A percentile compares a stretch with the other conserved stretches of the same genome.
phyloP scores from a whole-genome alignment of 1,139 yeast genomes.

The Suzukiozyma palmioleophila region DNA sequence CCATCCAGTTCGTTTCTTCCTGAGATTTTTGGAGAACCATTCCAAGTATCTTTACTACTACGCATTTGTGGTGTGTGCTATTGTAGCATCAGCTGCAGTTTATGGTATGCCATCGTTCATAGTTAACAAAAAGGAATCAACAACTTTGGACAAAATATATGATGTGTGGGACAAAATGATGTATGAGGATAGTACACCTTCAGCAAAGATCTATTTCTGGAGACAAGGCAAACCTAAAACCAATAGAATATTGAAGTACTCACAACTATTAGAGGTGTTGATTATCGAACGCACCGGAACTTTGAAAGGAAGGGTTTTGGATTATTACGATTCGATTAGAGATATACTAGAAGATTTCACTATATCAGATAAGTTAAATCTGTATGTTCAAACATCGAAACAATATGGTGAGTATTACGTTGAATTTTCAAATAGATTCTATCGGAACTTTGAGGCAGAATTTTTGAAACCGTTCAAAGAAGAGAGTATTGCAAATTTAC shows the following conservation, averaged over 20 bases:
- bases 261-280: background rate
- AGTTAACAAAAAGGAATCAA: constrained; percentile 4
- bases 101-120: constrained; percentile 2
- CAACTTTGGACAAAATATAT: constrained; percentile 8
- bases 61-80: constrained; percentile 8
- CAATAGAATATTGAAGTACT: constrained; percentile 6
- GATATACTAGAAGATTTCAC: background rate
- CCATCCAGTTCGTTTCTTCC: constrained; percentile 7
- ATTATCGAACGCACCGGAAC: background rate
- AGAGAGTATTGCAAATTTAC: too few relatives aligned
- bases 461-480: too few relatives aligned
- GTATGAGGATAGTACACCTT: constrained; percentile 11
- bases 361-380: background rate
- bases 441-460: background rate
- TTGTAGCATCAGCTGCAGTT: constrained; percentile 2
- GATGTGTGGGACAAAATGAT: constrained; percentile 10
- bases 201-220: constrained; percentile 5
- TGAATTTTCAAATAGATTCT: background rate
- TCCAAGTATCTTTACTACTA: constrained; percentile 18
- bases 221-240: constrained; percentile 5
- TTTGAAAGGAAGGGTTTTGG: background rate
- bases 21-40: constrained; percentile 14
- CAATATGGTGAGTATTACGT: background rate
- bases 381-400: background rate
- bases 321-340: background rate